phyloP scores from a whole-genome alignment of 2,329 filamentous ascomycete genomes.

The Pseudopyrenochaeta lycopersici region DNA sequence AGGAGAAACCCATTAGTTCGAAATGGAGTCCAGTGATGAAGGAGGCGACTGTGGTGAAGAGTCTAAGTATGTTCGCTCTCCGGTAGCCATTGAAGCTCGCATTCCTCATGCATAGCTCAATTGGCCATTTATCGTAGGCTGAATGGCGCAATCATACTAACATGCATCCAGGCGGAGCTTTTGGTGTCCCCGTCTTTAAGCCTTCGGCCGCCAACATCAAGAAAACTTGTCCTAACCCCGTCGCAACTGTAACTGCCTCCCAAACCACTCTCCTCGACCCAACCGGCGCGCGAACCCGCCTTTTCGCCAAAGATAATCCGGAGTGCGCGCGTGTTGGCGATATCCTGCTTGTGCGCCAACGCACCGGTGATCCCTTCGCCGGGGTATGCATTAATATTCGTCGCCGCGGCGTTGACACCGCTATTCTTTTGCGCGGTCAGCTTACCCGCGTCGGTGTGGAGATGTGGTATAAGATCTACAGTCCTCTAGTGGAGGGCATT shows the following conservation, averaged over 20 bases:
- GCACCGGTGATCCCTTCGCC: conserved; percentile 86
- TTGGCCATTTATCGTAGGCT: neutral
- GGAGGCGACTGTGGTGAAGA: conserved; percentile 16
- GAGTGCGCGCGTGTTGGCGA: conserved; percentile 87
- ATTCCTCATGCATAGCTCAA: neutral
- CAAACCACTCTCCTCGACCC: conserved; percentile 84
- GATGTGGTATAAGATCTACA: conserved; percentile 98
- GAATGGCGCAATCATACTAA: neutral
- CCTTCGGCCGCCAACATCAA: conserved; percentile 63
- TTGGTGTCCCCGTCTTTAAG: conserved; percentile 61
- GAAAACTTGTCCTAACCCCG: conserved; percentile 69
- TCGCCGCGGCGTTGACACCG: conserved; percentile 84
- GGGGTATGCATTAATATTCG: conserved; percentile 90
- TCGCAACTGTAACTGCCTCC: conserved; percentile 70
- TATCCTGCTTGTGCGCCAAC: conserved; percentile 87
- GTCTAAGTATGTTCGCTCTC: conserved; percentile 16
- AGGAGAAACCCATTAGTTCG: conserved; percentile 13
- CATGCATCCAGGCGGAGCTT: conserved; percentile 27
- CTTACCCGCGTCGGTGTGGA: conserved; percentile 88
- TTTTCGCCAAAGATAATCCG: conserved; percentile 80
- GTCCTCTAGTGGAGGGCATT: conserved; percentile 86
- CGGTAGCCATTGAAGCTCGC: neutral
- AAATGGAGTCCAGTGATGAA: conserved; percentile 23
- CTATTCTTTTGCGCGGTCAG: conserved; percentile 85
- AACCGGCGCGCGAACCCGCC: conserved; percentile 78